These are phyloP conservation scores for Osmanthus fragrans DNA, from an alignment of 257 asterid species.

Conservation along the genomic window DNA sequence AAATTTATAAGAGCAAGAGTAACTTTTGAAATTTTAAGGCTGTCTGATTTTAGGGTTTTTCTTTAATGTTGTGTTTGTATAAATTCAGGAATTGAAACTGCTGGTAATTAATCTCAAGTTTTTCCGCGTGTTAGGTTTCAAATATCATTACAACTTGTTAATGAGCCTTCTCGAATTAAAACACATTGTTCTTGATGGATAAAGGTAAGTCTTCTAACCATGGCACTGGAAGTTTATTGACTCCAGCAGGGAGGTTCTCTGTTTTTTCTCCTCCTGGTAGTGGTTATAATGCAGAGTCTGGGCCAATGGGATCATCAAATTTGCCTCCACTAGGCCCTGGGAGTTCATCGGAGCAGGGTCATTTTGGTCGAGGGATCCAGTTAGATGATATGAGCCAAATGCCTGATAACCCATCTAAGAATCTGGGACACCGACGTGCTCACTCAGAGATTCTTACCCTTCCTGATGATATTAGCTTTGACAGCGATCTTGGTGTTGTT, in stretches of 20 bases:
- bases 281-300: conserved; percentile 42
- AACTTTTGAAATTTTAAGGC: not conserved
- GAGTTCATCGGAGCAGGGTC: conserved; percentile 52
- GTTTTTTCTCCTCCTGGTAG: conserved; percentile 34
- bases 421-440: conserved; percentile 84
- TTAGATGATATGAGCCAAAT: conserved; percentile 79
- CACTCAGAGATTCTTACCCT: conserved; percentile 93
- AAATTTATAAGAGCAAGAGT: conserved; percentile 9
- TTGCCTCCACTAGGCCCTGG: conserved; percentile 71
- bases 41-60: conserved; percentile 15
- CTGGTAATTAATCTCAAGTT: not conserved
- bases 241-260: conserved; percentile 44
- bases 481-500: conserved; percentile 88
- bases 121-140: not conserved
- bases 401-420: conserved; percentile 90
- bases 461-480: conserved; percentile 93
- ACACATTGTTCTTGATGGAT: conserved; percentile 49
- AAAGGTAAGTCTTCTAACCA: conserved; percentile 63
- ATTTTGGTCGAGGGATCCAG: conserved; percentile 49
- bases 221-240: conserved; percentile 25
- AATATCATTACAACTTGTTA: not conserved
- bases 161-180: conserved; percentile 18
- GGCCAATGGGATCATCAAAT: conserved; percentile 49
- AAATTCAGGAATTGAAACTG: not conserved
- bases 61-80: conserved; percentile 14